These are phyloP conservation scores for Mimosa bimucronata DNA, from an alignment of 306 rosid genomes.

Conservation along the genomic window DNA sequence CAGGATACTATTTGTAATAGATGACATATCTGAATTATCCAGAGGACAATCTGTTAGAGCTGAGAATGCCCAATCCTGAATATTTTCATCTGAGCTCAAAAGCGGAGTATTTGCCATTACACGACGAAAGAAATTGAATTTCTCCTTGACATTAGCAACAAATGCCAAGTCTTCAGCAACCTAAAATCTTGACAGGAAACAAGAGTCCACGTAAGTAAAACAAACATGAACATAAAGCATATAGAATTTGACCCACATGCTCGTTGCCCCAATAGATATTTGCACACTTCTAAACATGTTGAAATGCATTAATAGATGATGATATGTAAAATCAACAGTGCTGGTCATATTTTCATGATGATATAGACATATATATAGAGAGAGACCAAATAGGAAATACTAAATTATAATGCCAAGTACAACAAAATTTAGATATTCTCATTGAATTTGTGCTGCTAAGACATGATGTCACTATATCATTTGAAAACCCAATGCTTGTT, in stretches of 20 bases:
- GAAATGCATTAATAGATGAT: neutral
- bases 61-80: slow-evolving; percentile 46
- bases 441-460: neutral
- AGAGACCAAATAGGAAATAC: neutral
- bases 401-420: neutral
- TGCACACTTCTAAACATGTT: neutral
- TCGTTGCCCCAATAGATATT: neutral
- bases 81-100: slow-evolving; percentile 34
- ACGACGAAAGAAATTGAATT: slow-evolving; percentile 49
- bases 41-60: slow-evolving; percentile 39
- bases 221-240: slow-evolving; percentile 11
- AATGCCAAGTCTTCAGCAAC: slow-evolving; percentile 71
- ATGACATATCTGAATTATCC: slow-evolving; percentile 50
- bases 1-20: slow-evolving; percentile 32
- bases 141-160: slow-evolving; percentile 60
- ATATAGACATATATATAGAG: neutral
- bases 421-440: neutral
- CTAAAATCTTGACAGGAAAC: slow-evolving; percentile 53
- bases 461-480: neutral
- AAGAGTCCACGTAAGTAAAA: slow-evolving; percentile 39
- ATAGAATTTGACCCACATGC: neutral
- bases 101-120: slow-evolving; percentile 36
- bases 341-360: neutral
- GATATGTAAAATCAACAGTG: neutral
- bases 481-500: slow-evolving; percentile 15